Evolutionary conservation across 179 eudicot species (phyloP).

Genomic region (Drosera spatulata): DNA sequence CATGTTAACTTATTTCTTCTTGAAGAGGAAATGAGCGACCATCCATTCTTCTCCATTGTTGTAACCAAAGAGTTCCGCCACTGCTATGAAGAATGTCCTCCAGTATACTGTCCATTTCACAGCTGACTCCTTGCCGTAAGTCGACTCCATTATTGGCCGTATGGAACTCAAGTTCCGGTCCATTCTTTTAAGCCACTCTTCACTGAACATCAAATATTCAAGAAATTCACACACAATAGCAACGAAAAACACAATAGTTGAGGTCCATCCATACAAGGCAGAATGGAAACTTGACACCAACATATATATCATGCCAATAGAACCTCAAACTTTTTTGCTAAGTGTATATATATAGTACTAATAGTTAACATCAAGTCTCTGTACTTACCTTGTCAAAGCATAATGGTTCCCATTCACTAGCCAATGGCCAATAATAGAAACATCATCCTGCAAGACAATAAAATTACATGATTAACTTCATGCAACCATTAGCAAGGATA

Average conservation of each 20-base stretch:
- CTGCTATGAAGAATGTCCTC: constrained; percentile 96
- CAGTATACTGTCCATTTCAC: constrained; percentile 91
- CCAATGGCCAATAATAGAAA: constrained; percentile 82
- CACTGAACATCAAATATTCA: constrained; percentile 32
- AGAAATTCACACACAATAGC: too few species aligned
- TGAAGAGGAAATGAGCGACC: constrained; percentile 82
- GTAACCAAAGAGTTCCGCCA: constrained; percentile 86
- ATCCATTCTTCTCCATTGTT: constrained; percentile 97
- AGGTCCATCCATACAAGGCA: too few species aligned
- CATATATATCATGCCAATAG: too few species aligned
- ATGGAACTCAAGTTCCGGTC: constrained; percentile 47
- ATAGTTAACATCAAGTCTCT: background rate
- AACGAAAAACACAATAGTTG: too few species aligned
- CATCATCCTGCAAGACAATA: constrained; percentile 62
- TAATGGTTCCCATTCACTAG: constrained; percentile 92
- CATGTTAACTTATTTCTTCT: constrained; percentile 35
- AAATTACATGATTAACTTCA: background rate
- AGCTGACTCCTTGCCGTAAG: constrained; percentile 82
- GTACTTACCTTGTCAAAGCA: constrained; percentile 72
- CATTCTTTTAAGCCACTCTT: constrained; percentile 93
- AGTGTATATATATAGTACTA: too few species aligned
- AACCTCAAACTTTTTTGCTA: too few species aligned
- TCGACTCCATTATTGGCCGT: constrained; percentile 82
- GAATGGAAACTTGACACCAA: too few species aligned
- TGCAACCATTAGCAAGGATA: too few species aligned